Evolutionary conservation across 2,329 filamentous ascomycete species (phyloP).

Genomic region (Cryphonectria japonica): DNA sequence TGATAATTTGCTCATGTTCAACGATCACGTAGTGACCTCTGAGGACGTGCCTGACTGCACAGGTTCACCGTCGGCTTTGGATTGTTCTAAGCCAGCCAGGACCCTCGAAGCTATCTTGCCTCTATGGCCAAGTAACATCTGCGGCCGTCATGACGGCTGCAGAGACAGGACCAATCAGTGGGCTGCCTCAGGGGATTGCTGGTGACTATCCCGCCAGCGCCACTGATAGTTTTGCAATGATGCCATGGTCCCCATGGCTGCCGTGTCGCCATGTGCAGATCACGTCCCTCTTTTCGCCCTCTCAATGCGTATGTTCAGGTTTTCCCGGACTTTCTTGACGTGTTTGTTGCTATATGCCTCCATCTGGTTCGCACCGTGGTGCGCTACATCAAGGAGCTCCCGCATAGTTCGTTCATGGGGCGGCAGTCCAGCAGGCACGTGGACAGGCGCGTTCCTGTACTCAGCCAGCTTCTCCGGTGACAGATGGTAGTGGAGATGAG

Average conservation of each 20-base stretch:
- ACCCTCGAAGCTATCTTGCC: background rate
- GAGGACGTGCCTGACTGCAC: background rate
- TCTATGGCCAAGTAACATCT: background rate
- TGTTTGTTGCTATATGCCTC: constrained; percentile 25
- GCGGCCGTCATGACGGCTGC: background rate
- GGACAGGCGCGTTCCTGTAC: constrained; percentile 9
- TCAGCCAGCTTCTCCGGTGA: constrained; percentile 19
- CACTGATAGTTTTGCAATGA: background rate
- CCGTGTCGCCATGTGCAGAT: background rate
- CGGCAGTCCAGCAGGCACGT: constrained; percentile 2
- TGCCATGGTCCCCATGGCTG: background rate
- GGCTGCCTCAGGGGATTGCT: background rate
- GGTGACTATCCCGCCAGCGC: background rate
- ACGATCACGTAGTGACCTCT: background rate
- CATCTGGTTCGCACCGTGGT: constrained; percentile 18
- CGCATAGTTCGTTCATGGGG: constrained; percentile 21
- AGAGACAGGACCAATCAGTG: background rate
- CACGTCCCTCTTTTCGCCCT: constrained; percentile 8
- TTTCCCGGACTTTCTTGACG: constrained; percentile 23
- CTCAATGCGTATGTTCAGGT: constrained; percentile 21
- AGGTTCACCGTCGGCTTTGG: background rate
- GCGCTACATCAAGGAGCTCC: constrained; percentile 22
- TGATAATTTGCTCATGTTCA: background rate
- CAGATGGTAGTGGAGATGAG: constrained; percentile 34
- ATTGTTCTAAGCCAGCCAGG: background rate